Base-by-base conservation (phyloP, 1,284 basidiomycete genomes). In the Cryptococcus sp. region DNA sequence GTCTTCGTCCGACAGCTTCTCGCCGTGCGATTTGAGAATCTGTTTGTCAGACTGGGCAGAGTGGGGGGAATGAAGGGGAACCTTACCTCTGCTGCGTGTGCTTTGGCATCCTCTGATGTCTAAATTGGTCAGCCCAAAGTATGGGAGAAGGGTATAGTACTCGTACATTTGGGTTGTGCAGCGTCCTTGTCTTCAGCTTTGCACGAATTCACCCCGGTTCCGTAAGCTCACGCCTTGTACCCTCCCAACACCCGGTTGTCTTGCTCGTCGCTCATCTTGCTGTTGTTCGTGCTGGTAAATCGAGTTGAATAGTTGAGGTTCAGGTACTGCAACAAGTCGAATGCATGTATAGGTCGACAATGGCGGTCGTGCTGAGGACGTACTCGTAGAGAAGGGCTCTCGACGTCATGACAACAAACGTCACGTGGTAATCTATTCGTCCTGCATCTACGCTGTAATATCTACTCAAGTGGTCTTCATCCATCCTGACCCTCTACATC, bases 151-250 rank as follows among this genome's bases (percentile, higher is more conserved):
- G 4, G 10, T 12, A 14, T n/a, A 16, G 23, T n/a, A 10, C 18
- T 5, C 45, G 10, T 40, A 39, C 45, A 38, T 38, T 39, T 22
- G 51, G 50, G 42, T 63, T 63, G 38, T 55, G 50, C 22, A 63
- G 18, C 5, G 59, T 53, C 5, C 60, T 63, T n/a, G 32, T 43
- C 50, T 43, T 41, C 28, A 28, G 4, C 10, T n/a, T n/a, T 4
- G 5, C 31, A 23, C 10, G 5, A 23, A 31, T 14, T 25, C n/a
- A 4, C n/a, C n/a, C n/a, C n/a, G n/a, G n/a, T n/a, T n/a, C n/a
- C n/a, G n/a, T n/a, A 2, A 19, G 45, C 53, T 43, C 32, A 56
- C 53, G 47, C 50, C 38, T 56, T 56, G 45, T 52, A 52, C 9
- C 50, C 53, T 3, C 47, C 51, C 28, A 56, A 23, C 2, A 42